Evolutionary conservation across 108 stramenopile species (phyloP).

Genomic region (Schizochytrium sp.): DNA sequence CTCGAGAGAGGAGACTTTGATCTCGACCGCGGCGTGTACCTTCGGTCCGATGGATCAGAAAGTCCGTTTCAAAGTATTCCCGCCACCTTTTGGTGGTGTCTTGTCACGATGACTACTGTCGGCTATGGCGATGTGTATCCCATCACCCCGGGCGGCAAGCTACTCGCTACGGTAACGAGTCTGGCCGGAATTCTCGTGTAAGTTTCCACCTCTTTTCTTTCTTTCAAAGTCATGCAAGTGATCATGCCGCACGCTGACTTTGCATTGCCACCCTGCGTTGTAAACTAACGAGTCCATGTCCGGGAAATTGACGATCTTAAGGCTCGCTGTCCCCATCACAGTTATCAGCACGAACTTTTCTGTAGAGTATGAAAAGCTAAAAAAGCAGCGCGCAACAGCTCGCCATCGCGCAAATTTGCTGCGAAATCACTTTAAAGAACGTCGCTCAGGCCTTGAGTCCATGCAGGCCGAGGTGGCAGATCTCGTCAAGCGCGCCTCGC

Average conservation of each 20-base stretch:
- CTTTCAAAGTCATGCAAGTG: neutral
- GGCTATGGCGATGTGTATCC: slow-evolving; percentile 25
- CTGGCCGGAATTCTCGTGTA: slow-evolving; percentile 9
- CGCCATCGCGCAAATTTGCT: neutral
- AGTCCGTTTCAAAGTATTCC: neutral
- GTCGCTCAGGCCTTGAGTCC: neutral
- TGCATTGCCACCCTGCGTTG: neutral
- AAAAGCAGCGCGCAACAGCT: neutral
- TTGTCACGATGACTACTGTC: slow-evolving; percentile 27
- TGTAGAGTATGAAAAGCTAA: slow-evolving; percentile 11
- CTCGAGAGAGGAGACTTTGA: neutral
- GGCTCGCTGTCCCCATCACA: slow-evolving; percentile 21
- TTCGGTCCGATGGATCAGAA: neutral
- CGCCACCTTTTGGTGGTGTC: slow-evolving; percentile 15
- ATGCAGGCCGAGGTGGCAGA: neutral
- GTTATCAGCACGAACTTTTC: slow-evolving; percentile 21
- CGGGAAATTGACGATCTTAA: neutral
- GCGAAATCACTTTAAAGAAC: neutral
- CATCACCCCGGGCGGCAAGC: neutral
- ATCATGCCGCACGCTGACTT: neutral
- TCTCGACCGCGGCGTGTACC: neutral
- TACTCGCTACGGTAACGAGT: neutral
- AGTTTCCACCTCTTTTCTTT: neutral
- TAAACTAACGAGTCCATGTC: no score
- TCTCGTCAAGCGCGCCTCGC: neutral